Base-by-base conservation (phyloP, 2,329 filamentous ascomycete species). In the Knoxdaviesia capensis region DNA sequence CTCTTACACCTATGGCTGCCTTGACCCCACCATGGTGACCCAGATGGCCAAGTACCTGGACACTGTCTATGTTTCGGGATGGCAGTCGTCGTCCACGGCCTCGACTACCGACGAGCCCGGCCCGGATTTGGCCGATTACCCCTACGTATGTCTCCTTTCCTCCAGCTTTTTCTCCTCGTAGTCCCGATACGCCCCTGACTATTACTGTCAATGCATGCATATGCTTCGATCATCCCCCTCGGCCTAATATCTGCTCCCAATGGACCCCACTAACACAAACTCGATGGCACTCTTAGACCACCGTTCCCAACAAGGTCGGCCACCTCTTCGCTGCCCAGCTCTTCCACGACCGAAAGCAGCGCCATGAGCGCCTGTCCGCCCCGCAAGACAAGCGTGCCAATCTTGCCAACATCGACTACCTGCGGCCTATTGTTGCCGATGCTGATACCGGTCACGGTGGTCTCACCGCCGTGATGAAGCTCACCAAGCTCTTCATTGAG, bases 31-130 rank as follows among this genome's bases (percentile, higher is more conserved):
- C 44, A 94, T 94, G 83, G 74, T 98, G 58, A 96, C 90, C 31
- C 90, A 98, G 62, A 98, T 98, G 90, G 88, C 88, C 53, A 94
- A 96, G 64, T 96, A 92, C 61, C 71, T 98, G 47, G 90, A 98
- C 57, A 98, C 90, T 33, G 84, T 98, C 58, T 98, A 98, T 60
- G 90, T 98, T 47, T 96, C 90, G 43, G 90, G 90, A 49, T 98
- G 90, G 90, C 90, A 98, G 64, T 94, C 84, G 49, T 96, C 88
- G 2, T 94, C 87, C 29, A 98, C 90, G 6, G 90, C 90, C 40
- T 94, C 88, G 3, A 74, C 86, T 2, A 88, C 87, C 6, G 86
- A 98, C 53, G 90, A 98, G 66, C 90, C 90, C 30, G 90, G 88
- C 35, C 90, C 90, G 40, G 90, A 98, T 77, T 74, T 98, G 61